Evolutionary conservation across 768 basidiomycete species (phyloP).

Genomic region (Mrakia gelida): DNA sequence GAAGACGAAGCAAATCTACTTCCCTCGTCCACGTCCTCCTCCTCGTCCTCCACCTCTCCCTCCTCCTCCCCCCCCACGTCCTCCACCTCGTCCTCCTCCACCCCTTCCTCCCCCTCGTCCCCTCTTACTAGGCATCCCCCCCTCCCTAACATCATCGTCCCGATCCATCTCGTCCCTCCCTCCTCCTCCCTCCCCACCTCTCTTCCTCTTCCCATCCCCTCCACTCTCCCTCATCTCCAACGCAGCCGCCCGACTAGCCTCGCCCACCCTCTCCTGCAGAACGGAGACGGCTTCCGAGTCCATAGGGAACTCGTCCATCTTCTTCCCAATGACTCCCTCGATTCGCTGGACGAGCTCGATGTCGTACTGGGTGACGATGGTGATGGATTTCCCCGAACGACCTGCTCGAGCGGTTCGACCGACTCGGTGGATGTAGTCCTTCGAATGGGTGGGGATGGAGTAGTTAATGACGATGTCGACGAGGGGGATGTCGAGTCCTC

Average conservation of each 20-base stretch:
- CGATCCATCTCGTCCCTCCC: conserved; percentile 74
- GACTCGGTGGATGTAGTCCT: conserved; percentile 98
- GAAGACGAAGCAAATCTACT: background rate
- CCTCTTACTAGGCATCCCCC: conserved; percentile 68
- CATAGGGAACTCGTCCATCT: conserved; percentile 67
- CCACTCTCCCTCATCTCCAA: conserved; percentile 84
- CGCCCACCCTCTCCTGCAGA: conserved; percentile 79
- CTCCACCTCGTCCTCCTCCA: conserved; percentile 21
- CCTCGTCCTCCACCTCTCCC: conserved; percentile 20
- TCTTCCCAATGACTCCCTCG: conserved; percentile 84
- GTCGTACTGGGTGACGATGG: conserved; percentile 97
- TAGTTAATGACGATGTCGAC: conserved; percentile 98
- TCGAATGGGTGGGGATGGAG: conserved; percentile 94
- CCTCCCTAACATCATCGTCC: conserved; percentile 89
- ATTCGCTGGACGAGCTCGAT: conserved; percentile 94
- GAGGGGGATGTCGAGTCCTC: conserved; percentile 90
- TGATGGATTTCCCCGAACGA: conserved; percentile 92
- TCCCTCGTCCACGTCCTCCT: conserved; percentile 18
- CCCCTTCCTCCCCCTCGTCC: conserved; percentile 18
- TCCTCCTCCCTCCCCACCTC: conserved; percentile 45
- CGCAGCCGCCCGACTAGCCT: conserved; percentile 68
- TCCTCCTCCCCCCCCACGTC: conserved; percentile 16
- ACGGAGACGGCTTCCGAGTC: conserved; percentile 76
- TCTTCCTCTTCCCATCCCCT: conserved; percentile 50
- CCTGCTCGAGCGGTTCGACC: conserved; percentile 97